These are phyloP conservation scores for Globisporangium spinosum DNA, from an alignment of 352 stramenopile species.

Conservation along the genomic window DNA sequence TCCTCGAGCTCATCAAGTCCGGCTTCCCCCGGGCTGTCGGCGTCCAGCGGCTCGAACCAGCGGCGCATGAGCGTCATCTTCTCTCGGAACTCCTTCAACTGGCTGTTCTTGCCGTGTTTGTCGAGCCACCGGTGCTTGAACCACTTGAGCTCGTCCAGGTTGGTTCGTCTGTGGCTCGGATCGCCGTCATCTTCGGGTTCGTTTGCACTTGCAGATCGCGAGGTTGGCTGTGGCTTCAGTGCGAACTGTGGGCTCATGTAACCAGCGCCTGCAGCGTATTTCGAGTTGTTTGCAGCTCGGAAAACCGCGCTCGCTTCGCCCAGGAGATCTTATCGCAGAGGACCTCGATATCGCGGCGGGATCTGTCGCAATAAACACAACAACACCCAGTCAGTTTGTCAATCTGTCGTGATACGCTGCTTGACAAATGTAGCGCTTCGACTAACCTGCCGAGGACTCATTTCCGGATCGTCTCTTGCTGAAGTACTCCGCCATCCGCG, in stretches of 20 bases:
- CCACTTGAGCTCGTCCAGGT: conserved; percentile 69
- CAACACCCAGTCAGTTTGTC: neutral
- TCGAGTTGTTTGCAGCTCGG: neutral
- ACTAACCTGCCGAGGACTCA: conserved; percentile 29
- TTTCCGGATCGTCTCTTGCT: conserved; percentile 18
- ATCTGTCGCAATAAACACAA: conserved; percentile 24
- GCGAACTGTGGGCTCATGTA: neutral
- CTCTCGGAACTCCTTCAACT: conserved; percentile 61
- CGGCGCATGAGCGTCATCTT: conserved; percentile 65
- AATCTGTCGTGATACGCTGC: neutral
- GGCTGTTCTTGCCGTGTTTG: conserved; percentile 68
- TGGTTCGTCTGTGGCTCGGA: conserved; percentile 27
- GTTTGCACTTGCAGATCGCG: neutral
- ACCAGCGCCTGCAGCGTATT: neutral
- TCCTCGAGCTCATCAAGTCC: conserved; percentile 82
- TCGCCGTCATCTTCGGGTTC: conserved; percentile 6
- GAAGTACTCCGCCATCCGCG: conserved; percentile 44
- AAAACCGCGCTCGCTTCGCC: conserved; percentile 4
- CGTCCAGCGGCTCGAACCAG: conserved; percentile 89
- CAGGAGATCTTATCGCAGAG: conserved; percentile 32
- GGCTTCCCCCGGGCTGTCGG: conserved; percentile 75
- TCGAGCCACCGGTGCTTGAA: conserved; percentile 73
- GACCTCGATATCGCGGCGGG: conserved; percentile 33
- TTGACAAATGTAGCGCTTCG: neutral
- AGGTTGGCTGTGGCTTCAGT: neutral